Percentiles rank a stretch among this genome's conserved stretches.
These are phyloP conservation scores for Chlamydomonas schloesseri DNA, from an alignment of 139 green algal species.

Conservation along the genomic window DNA sequence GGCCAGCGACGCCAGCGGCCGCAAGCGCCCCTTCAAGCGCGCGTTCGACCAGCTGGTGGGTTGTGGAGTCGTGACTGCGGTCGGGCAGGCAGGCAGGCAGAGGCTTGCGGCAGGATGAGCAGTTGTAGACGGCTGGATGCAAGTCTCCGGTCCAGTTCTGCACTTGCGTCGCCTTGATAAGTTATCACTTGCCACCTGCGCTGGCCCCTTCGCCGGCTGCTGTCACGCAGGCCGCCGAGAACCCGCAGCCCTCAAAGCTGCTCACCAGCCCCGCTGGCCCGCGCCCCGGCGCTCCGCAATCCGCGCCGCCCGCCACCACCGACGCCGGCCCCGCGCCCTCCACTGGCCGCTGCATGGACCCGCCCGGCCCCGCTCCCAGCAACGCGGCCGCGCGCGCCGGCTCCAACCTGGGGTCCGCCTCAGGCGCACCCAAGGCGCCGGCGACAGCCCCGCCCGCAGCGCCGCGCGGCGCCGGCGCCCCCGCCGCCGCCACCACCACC, in stretches of 20 bases:
- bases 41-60: slow-evolving; percentile 24
- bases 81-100: no score
- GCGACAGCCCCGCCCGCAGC: slow-evolving; percentile 22
- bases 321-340: background rate
- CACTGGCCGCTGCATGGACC: background rate
- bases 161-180: no score
- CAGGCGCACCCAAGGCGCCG: background rate
- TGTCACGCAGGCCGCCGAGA: background rate
- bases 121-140: no score
- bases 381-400: background rate
- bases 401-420: no score
- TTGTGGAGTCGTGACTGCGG: background rate
- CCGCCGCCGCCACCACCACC: background rate
- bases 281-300: slow-evolving; percentile 11
- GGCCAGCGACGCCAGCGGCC: background rate
- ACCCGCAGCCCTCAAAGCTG: slow-evolving; percentile 37
- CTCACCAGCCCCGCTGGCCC: slow-evolving; percentile 27
- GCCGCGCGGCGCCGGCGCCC: background rate
- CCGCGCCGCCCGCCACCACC: slow-evolving; percentile 22
- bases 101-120: no score
- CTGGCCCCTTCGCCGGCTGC: no score
- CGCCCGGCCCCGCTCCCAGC: background rate
- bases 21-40: slow-evolving; percentile 26
- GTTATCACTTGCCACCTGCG: no score
- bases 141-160: no score